These are phyloP conservation scores for Russula virescens DNA, from an alignment of 768 basidiomycete genomes.

Conservation along the genomic window DNA sequence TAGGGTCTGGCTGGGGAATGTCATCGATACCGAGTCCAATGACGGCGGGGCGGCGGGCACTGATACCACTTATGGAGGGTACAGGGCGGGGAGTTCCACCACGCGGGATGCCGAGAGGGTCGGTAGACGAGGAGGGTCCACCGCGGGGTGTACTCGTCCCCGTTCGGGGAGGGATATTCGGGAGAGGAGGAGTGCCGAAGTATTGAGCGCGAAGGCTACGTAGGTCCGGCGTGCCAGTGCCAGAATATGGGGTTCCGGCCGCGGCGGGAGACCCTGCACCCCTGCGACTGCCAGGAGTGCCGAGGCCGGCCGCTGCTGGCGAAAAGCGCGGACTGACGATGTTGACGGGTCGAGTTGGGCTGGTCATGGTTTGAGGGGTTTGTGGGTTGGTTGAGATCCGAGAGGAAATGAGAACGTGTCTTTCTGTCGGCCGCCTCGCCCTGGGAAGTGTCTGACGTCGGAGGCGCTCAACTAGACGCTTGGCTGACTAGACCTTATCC, in stretches of 20 bases:
- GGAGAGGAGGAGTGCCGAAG: constrained; percentile 46
- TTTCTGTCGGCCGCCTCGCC: no score
- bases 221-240: constrained; percentile 67
- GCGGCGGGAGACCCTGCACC: constrained; percentile 2
- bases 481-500: background rate
- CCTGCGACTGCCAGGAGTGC: constrained; percentile 21
- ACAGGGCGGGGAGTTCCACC: constrained; percentile 14
- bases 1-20: constrained; percentile 28
- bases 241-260: constrained; percentile 38
- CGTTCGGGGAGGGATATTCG: constrained; percentile 48
- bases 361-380: constrained; percentile 13
- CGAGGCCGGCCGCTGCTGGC: background rate
- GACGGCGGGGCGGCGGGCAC: constrained; percentile 32
- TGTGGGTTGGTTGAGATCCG: background rate
- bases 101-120: constrained; percentile 19
- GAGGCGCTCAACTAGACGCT: background rate
- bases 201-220: constrained; percentile 62
- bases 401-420: no score
- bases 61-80: constrained; percentile 35
- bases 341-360: constrained; percentile 26
- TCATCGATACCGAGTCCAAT: constrained; percentile 24
- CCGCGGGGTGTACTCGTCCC: constrained; percentile 28
- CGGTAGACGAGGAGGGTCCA: constrained; percentile 19
- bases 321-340: constrained; percentile 23
- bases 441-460: background rate